phyloP scores from a whole-genome alignment of 163 green algal species.

The Volvox carteri region DNA sequence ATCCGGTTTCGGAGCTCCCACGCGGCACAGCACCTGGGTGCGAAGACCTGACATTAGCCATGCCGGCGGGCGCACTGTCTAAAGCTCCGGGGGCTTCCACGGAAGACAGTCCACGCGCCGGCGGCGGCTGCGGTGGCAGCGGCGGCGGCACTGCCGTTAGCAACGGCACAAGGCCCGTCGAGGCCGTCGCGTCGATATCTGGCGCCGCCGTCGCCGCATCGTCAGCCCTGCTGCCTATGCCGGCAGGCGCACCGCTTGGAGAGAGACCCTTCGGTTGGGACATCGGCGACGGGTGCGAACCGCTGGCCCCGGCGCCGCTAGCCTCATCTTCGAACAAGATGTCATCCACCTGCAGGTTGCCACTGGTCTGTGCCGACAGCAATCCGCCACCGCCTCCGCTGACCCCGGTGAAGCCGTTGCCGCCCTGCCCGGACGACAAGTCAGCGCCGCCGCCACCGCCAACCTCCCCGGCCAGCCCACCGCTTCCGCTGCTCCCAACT shows the following conservation, averaged over 20 bases:
- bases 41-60: too few relatives aligned
- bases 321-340: conserved; percentile 45
- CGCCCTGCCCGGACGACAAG: not conserved
- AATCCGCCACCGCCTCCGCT: not conserved
- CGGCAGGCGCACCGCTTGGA: conserved; percentile 1
- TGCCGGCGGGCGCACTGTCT: too few relatives aligned
- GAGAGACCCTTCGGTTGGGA: not conserved
- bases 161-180: not conserved
- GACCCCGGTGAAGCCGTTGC: not conserved
- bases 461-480: not conserved
- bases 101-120: not conserved
- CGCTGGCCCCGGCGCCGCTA: not conserved
- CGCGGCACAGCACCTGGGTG: too few relatives aligned
- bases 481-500: not conserved
- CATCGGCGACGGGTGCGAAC: not conserved
- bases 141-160: not conserved
- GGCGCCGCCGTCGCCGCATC: not conserved
- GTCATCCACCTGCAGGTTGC: not conserved
- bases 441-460: not conserved
- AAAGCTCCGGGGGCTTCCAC: too few relatives aligned
- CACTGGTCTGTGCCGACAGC: conserved; percentile 44
- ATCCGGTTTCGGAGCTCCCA: too few relatives aligned
- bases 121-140: too few relatives aligned
- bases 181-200: not conserved
- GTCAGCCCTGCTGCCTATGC: not conserved